Evolutionary conservation across 2,329 filamentous ascomycete genomes (phyloP).

Genomic region (Beauveria asiatica): DNA sequence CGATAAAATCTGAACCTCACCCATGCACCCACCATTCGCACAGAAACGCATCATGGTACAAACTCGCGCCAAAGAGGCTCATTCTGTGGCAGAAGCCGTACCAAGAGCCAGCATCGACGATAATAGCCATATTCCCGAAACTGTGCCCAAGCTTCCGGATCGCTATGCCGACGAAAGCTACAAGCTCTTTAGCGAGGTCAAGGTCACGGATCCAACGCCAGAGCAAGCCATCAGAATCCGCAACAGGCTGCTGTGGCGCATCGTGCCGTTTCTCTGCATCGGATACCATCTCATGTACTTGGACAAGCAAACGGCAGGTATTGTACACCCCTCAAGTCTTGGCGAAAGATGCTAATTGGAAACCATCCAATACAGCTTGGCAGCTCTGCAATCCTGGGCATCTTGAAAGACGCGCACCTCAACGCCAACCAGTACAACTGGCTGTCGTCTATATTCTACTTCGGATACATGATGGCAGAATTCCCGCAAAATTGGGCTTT

Average conservation of each 20-base stretch:
- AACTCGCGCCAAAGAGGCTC: background rate
- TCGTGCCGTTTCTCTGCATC: slow-evolving; percentile 30
- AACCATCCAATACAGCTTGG: slow-evolving; percentile 1
- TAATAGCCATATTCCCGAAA: background rate
- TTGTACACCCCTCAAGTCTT: background rate
- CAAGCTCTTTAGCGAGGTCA: slow-evolving; percentile 30
- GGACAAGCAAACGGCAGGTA: slow-evolving; percentile 28
- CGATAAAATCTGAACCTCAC: background rate
- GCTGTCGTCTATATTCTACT: slow-evolving; percentile 39
- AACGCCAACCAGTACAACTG: slow-evolving; percentile 14
- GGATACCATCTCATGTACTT: slow-evolving; percentile 33
- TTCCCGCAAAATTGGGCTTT: slow-evolving; percentile 35
- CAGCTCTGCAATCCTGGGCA: slow-evolving; percentile 14
- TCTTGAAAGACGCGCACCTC: slow-evolving; percentile 12
- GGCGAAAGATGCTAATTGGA: background rate
- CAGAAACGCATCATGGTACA: background rate
- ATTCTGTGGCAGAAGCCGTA: background rate
- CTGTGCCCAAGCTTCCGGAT: slow-evolving; percentile 24
- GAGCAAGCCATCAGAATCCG: slow-evolving; percentile 23
- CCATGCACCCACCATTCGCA: too few relatives aligned
- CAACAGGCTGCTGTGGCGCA: slow-evolving; percentile 27
- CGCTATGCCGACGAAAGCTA: slow-evolving; percentile 33
- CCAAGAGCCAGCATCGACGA: background rate
- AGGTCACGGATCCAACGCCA: slow-evolving; percentile 27
- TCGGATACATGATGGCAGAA: slow-evolving; percentile 38